phyloP scores from a whole-genome alignment of 1,139 yeast species.

The Suhomyces chickasaworum region DNA sequence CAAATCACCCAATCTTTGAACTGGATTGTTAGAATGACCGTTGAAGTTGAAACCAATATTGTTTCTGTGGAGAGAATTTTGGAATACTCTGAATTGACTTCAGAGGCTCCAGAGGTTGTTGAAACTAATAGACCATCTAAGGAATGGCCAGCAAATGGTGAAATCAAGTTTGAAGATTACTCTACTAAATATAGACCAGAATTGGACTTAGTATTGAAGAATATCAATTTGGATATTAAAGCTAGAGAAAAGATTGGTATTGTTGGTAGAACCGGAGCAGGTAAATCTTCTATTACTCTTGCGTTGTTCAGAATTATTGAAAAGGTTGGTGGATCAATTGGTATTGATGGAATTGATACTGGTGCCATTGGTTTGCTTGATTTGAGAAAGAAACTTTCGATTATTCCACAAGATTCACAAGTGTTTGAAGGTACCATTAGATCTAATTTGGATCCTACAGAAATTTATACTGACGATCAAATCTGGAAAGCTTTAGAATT shows the following conservation, averaged over 20 bases:
- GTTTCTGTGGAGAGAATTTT: slow-evolving; percentile 94
- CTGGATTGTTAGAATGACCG: slow-evolving; percentile 98
- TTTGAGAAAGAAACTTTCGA: slow-evolving; percentile 80
- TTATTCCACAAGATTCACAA: slow-evolving; percentile 97
- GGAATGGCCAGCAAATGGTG: slow-evolving; percentile 67
- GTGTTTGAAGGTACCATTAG: slow-evolving; percentile 91
- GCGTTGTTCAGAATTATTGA: slow-evolving; percentile 80
- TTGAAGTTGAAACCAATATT: slow-evolving; percentile 94
- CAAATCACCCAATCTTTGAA: slow-evolving; percentile 91
- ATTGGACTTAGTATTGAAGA: slow-evolving; percentile 57
- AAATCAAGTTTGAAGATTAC: slow-evolving; percentile 56
- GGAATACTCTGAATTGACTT: slow-evolving; percentile 72
- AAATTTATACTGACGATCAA: slow-evolving; percentile 66
- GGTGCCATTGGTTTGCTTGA: slow-evolving; percentile 76
- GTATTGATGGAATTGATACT: slow-evolving; percentile 73
- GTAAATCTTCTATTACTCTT: slow-evolving; percentile 71
- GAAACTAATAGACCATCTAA: slow-evolving; percentile 64
- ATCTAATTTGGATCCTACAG: slow-evolving; percentile 86
- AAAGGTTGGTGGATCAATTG: slow-evolving; percentile 68
- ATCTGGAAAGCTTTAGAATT: slow-evolving; percentile 85
- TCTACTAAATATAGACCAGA: slow-evolving; percentile 66
- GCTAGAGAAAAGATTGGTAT: slow-evolving; percentile 74
- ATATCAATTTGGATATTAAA: slow-evolving; percentile 52
- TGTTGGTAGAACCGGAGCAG: slow-evolving; percentile 88
- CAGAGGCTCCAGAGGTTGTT: slow-evolving; percentile 83